Base-by-base conservation (phyloP, 495 filamentous ascomycete species). In the Cairneyella variabilis region DNA sequence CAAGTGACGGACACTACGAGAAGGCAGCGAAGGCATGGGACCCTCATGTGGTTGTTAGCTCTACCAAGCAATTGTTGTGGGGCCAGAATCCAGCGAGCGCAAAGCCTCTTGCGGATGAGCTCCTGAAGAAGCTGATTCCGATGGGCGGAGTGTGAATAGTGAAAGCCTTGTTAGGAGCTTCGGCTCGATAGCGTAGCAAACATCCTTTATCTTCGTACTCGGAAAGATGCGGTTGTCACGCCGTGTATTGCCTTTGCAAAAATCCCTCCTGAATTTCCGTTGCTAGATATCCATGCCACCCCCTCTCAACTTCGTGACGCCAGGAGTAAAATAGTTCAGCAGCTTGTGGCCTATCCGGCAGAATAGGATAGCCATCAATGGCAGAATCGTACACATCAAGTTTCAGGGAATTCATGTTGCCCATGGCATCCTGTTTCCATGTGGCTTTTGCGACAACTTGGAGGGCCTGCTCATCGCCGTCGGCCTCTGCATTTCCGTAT, bases 61-160 rank as follows among this genome's bases (percentile, higher is more conserved):
- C 68, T 61, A 59, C 70, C 45, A 83, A 81, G 0, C 71, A 69
- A 61, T 52, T 90, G 51, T 82, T 90, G 51, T 89, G 85, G 3
- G 86, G 86, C 0, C 85, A 90, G 73, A 90, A 90, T 60, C 86
- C 86, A 14, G 78, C 75, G 7, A 84, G 80, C 63, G 85, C 83
- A 10, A 71, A 71, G 26, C 74, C 62, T 0, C 69, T 89, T 34
- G 85, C 36, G 3, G 43, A 48, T 16, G 51, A 40, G 27, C 28
- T 57, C n/a, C 41, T 57, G 48, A 51, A 57, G 54, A 48, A 23
- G 17, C 3, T 56, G 27, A 22, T 10, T 36, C n/a, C n/a, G n/a
- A n/a, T n/a, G n/a, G n/a, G n/a, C n/a, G n/a, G n/a, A n/a, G n/a
- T n/a, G n/a, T n/a, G n/a, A n/a, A n/a, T n/a, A n/a, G n/a, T n/a